Evolutionary conservation across 257 asterid species (phyloP), one percentile per base, ranked within the genome.

Genomic region (Jasminum sambac): DNA sequence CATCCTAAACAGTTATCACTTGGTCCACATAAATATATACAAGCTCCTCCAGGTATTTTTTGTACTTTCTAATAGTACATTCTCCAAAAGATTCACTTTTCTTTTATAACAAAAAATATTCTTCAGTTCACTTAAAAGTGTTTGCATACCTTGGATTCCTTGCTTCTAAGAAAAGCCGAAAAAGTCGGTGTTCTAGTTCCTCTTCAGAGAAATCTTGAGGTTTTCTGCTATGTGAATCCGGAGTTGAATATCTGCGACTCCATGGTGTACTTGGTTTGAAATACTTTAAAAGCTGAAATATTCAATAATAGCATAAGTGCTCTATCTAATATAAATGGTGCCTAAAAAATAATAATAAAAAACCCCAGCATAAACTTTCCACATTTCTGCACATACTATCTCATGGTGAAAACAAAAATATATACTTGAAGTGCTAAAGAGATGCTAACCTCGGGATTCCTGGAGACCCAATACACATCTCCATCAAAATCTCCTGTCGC

Each of bases 401-500:
- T 63, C 10, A 21, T 52, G 8, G 8, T 21, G 61, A 17, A 21
- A 40, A 52, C 13, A 8, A 4, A 52, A 52, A 2, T 52, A 17
- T 30, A 30, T 30, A 30, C 36, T 30, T 30, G 1, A 19, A 55
- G 16, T 5, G 65, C 21, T 36, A 52, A 17, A 73, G 68, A 11
- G 38, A 75, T 57, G 78, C 79, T 57, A 66, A 93, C 98, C 96
- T 83, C 84, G n/a, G 90, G 90, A 71, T 93, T 86, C 67, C 89
- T 82, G 26, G 98, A 93, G 78, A 93, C 85, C 96, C 96, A 90
- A 43, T 90, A 93, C 72, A 24, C 64, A 68, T 93, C 98, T 6
- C 97, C 98, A 70, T 90, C 98, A 67, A 88, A 93, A 79, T 93
- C 98, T 21, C 98, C 96, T 59, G 91, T 89, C 16, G 94, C 97